These are phyloP conservation scores for Rutstroemia sp. DNA, from an alignment of 2,329 filamentous ascomycete species.

Conservation along the genomic window DNA sequence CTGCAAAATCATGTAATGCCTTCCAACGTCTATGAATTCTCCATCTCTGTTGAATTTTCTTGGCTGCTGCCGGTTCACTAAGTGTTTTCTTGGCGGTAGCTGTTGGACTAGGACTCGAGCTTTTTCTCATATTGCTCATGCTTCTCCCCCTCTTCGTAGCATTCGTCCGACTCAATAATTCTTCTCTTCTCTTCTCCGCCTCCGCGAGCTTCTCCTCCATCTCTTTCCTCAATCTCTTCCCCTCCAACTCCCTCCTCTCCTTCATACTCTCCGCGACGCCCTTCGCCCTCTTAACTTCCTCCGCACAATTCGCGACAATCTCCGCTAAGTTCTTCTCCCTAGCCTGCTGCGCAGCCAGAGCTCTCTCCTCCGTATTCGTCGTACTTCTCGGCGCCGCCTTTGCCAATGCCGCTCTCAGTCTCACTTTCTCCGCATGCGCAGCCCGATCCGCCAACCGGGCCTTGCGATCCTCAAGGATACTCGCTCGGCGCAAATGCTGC, in stretches of 20 bases:
- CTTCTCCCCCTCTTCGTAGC: slow-evolving; percentile 45
- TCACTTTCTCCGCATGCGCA: slow-evolving; percentile 76
- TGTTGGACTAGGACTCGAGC: slow-evolving; percentile 41
- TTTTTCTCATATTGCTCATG: slow-evolving; percentile 46
- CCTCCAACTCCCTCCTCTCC: slow-evolving; percentile 69
- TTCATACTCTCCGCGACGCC: slow-evolving; percentile 77
- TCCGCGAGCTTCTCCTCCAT: slow-evolving; percentile 77
- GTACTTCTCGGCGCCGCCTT: slow-evolving; percentile 61
- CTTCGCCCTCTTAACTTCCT: slow-evolving; percentile 77
- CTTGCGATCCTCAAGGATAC: slow-evolving; percentile 74
- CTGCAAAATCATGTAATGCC: slow-evolving; percentile 57
- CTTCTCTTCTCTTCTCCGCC: slow-evolving; percentile 63
- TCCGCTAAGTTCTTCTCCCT: slow-evolving; percentile 75
- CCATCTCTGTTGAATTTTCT: slow-evolving; percentile 65
- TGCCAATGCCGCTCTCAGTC: slow-evolving; percentile 64
- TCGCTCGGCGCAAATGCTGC: slow-evolving; percentile 71
- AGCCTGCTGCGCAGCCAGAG: slow-evolving; percentile 68
- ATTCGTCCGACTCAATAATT: slow-evolving; percentile 48
- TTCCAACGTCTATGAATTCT: slow-evolving; percentile 49
- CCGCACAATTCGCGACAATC: slow-evolving; percentile 72
- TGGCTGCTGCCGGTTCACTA: slow-evolving; percentile 54
- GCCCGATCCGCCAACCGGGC: slow-evolving; percentile 73
- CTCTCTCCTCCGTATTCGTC: slow-evolving; percentile 65
- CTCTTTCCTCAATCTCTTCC: slow-evolving; percentile 59
- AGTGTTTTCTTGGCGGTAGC: slow-evolving; percentile 35